Percentiles rank a stretch among this genome's conserved stretches.
phyloP scores from a whole-genome alignment of 768 basidiomycete genomes.

The Russula griseocarnosa region DNA sequence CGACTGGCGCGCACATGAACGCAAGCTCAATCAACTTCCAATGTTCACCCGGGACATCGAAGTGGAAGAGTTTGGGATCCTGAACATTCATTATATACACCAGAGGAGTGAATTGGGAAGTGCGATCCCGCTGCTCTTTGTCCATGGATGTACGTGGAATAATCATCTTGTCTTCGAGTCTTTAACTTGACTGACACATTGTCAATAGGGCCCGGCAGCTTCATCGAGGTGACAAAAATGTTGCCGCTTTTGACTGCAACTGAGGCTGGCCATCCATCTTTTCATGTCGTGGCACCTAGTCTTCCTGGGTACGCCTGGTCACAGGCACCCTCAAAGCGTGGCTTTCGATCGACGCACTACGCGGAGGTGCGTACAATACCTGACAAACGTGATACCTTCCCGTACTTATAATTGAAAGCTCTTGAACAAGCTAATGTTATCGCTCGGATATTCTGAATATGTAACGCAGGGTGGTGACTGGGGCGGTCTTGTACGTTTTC shows the following conservation, averaged over 20 bases:
- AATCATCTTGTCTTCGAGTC: neutral
- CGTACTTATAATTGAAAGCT: constrained; percentile 17
- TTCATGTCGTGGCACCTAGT: constrained; percentile 58
- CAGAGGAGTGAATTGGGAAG: constrained; percentile 31
- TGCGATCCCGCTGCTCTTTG: constrained; percentile 35
- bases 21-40: constrained; percentile 35
- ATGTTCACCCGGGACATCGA: constrained; percentile 38
- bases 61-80: constrained; percentile 34
- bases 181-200: neutral
- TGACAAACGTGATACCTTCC: neutral
- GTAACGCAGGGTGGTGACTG: constrained; percentile 50
- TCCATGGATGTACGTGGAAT: constrained; percentile 34
- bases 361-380: constrained; percentile 29
- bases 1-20: constrained; percentile 35
- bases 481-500: constrained; percentile 38
- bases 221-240: constrained; percentile 50
- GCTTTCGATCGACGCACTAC: constrained; percentile 30
- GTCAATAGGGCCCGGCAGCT: constrained; percentile 22
- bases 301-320: constrained; percentile 64
- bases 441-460: constrained; percentile 34
- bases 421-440: constrained; percentile 30
- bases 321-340: constrained; percentile 42
- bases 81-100: constrained; percentile 40
- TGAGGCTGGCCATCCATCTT: constrained; percentile 46
- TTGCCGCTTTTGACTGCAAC: constrained; percentile 48